These are phyloP conservation scores for Skeletonema potamos DNA, from an alignment of 108 stramenopile genomes.

Conservation along the genomic window DNA sequence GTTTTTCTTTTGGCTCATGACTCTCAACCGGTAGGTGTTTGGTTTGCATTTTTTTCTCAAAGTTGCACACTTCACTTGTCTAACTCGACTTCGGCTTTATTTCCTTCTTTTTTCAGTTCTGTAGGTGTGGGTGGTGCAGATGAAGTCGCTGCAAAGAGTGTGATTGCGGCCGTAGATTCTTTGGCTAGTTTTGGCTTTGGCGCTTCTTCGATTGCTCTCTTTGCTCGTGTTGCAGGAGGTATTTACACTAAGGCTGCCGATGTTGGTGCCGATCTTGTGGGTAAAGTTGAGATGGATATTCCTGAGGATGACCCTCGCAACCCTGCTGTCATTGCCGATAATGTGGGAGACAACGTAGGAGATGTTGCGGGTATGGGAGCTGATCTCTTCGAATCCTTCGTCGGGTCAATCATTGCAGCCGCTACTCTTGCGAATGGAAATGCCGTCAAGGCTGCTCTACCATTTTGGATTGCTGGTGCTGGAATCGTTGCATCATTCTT, in stretches of 20 bases:
- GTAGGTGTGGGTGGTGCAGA: slow-evolving; percentile 2
- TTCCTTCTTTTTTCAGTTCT: not conserved
- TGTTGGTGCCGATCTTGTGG: slow-evolving; percentile 96
- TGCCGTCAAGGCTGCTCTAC: slow-evolving; percentile 70
- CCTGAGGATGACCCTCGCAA: slow-evolving; percentile 97
- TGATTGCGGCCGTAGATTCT: not conserved
- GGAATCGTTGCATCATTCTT: slow-evolving; percentile 87
- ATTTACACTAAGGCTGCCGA: slow-evolving; percentile 99
- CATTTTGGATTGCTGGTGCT: slow-evolving; percentile 85
- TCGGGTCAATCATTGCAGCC: slow-evolving; percentile 91
- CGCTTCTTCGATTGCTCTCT: slow-evolving; percentile 95
- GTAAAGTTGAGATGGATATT: slow-evolving; percentile 95
- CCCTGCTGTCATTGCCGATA: slow-evolving; percentile 98
- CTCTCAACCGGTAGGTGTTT: not conserved
- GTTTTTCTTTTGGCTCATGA: slow-evolving; percentile 33
- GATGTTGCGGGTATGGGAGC: slow-evolving; percentile 89
- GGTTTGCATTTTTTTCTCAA: too few relatives aligned
- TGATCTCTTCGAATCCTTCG: slow-evolving; percentile 86
- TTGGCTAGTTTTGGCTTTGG: slow-evolving; percentile 84
- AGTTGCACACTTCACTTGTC: too few relatives aligned
- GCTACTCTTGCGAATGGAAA: slow-evolving; percentile 80
- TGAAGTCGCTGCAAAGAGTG: slow-evolving; percentile 42
- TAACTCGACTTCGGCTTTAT: not conserved
- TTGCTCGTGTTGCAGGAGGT: slow-evolving; percentile 96
- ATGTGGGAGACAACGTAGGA: slow-evolving; percentile 98